These are phyloP conservation scores for Davidsoniella neocaledoniae DNA, from an alignment of 2,329 filamentous ascomycete species.

Conservation along the genomic window DNA sequence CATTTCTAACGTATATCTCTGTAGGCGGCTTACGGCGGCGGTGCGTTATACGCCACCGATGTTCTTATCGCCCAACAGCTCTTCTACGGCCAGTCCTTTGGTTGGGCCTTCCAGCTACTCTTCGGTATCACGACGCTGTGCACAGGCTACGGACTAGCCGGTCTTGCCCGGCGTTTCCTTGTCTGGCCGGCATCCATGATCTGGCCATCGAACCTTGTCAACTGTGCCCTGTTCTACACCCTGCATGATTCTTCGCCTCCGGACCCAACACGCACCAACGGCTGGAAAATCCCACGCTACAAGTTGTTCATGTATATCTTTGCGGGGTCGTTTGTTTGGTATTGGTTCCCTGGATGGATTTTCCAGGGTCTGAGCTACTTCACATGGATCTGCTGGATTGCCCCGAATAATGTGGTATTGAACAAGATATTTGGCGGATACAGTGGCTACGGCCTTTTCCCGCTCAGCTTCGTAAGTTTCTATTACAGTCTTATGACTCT, in stretches of 20 bases:
- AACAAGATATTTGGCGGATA: conserved; percentile 50
- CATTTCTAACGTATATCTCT: neutral
- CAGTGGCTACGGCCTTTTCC: conserved; percentile 43
- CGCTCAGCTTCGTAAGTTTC: conserved; percentile 34
- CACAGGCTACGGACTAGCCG: conserved; percentile 47
- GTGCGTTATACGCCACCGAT: conserved; percentile 38
- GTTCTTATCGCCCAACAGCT: conserved; percentile 26
- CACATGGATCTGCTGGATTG: conserved; percentile 45
- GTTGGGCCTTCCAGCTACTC: conserved; percentile 42
- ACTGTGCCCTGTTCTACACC: conserved; percentile 44
- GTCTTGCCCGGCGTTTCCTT: conserved; percentile 40
- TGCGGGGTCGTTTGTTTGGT: conserved; percentile 35
- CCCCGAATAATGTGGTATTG: conserved; percentile 40
- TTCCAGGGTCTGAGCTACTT: conserved; percentile 46
- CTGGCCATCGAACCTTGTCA: conserved; percentile 45
- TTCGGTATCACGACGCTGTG: conserved; percentile 43
- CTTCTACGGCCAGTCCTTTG: conserved; percentile 35
- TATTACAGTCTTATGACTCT: neutral
- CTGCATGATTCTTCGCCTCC: conserved; percentile 43
- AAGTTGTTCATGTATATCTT: conserved; percentile 39
- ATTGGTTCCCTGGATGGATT: conserved; percentile 46
- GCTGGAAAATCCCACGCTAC: conserved; percentile 43
- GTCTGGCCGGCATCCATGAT: conserved; percentile 47
- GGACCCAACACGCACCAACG: conserved; percentile 33
- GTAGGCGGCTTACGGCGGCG: conserved; percentile 39